Base-by-base conservation (phyloP, 2,329 filamentous ascomycete species). In the Cladosporium austrohemisphaericum region DNA sequence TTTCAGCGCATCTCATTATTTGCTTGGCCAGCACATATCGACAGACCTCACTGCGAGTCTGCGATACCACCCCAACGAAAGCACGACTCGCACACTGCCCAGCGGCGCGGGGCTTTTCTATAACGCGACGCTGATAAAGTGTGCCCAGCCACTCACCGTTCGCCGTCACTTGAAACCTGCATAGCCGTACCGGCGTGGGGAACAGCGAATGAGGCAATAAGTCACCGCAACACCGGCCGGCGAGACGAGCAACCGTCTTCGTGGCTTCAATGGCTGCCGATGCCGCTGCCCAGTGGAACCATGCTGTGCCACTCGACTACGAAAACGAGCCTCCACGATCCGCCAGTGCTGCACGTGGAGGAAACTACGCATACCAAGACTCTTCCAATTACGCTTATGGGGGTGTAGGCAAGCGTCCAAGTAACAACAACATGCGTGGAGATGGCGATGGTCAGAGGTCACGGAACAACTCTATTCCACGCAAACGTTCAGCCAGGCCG, bases 341-440 rank as follows among this genome's bases (percentile, higher is more conserved):
- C 29, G 23, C 33, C 16, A 47, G 44, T 31, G 33, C 32, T 5
- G 20, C 44, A 16, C 44, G 44, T 20, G 25, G 23, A 32, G 32
- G 11, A 16, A 29, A 37, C 18, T 31, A 47, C 33, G 16, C 44
- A 9, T 29, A 47, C 33, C 44, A 47, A 18, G 44, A 47, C 18
- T 35, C 41, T 8, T 35, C 41, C 29, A 45, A 35, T 22, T 47
- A 47, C 31, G 33, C 33, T 13, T 37, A 47, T 20, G 33, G 44
- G 9, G 20, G 13, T 22, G 33, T 47, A 47, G 19, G 44, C 16
- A 47, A 47, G 26, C 47, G 47, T 19, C 47, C 47, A 5, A 50
- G 47, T 22, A 36, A 43, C 23, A 35, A 37, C 16, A 50, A 50
- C 47, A 50, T 50, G 47, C 47, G 40, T 25, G 47, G 37, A 19